Base-by-base conservation (phyloP, 164 flowering plant species). In the Santalum album region DNA sequence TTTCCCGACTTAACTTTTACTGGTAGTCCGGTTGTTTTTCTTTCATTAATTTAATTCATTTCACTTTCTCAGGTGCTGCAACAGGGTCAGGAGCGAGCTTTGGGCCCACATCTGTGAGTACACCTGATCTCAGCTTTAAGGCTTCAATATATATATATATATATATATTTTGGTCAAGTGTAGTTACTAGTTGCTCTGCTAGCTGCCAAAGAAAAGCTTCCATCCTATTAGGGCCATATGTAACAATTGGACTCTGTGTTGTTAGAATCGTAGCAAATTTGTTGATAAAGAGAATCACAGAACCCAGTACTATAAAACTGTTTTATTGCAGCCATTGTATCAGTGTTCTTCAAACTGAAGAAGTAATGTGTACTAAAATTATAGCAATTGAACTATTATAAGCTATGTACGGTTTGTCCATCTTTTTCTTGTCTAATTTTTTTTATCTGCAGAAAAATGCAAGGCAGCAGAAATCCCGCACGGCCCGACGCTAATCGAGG, bases 31-130 rank as follows among this genome's bases (percentile, higher is more conserved):
- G 9, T 29, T 9, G 9, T 4, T 29, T 3, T 29, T 4, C 9
- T 29, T 29, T 29, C 4, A 29, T 29, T 9, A 10, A 29, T 29
- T 10, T 4, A 4, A 29, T 58, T 46, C 42, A 45, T 64, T 54
- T 14, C 24, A 22, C 51, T 32, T 65, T 51, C 9, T 15, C 67
- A 87, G 96, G 96, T 65, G 76, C 90, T 60, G 69, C 80, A 25
- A 60, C 76, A 25, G 90, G 82, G 34, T 87, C 90, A 1, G 95
- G 96, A 38, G 69, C 95, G 25, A 91, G 98, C 78, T 87, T 91
- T 72, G 83, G 83, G 22, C 61, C 72, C 54, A 52, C 67, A 61
- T 65, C 84, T 57, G 98, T 91, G 63, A 87, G 98, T 78, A 57
- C 15, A 56, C 24, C 54, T 58, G 19, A 54, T 65, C 38, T 54